A percentile compares a stretch with the other conserved stretches of the same genome.
Evolutionary conservation across 768 basidiomycete genomes (phyloP).

Genomic region (Brasilioporus rufonigricans): DNA sequence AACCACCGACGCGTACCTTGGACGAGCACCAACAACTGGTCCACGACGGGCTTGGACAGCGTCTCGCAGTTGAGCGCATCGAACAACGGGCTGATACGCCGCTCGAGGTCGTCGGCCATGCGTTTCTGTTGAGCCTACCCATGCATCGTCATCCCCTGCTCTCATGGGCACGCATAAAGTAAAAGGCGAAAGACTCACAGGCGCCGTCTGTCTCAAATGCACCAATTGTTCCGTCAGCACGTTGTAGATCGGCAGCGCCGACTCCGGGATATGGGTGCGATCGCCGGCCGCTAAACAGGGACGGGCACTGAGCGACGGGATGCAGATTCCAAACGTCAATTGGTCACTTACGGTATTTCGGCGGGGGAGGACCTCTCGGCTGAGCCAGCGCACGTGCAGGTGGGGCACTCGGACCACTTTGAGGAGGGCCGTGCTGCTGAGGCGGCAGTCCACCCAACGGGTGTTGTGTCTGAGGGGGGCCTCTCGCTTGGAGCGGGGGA

Average conservation of each 20-base stretch:
- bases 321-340: too few species aligned
- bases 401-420: conserved; percentile 24
- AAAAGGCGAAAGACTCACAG: conserved; percentile 48
- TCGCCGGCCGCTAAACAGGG: conserved; percentile 74
- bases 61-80: conserved; percentile 92
- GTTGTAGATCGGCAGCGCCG: conserved; percentile 60
- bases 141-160: neutral
- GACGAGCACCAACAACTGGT: conserved; percentile 67
- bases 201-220: conserved; percentile 68
- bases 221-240: conserved; percentile 62
- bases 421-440: conserved; percentile 31
- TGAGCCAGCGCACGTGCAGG: conserved; percentile 32
- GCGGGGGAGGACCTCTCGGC: conserved; percentile 40
- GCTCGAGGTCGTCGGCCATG: conserved; percentile 82
- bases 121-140: conserved; percentile 79
- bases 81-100: conserved; percentile 81
- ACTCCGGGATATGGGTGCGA: conserved; percentile 84
- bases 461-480: conserved; percentile 30
- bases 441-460: conserved; percentile 24
- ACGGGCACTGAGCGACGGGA: neutral
- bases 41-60: conserved; percentile 65
- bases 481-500: conserved; percentile 33
- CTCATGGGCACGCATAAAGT: too few species aligned
- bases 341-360: conserved; percentile 58
- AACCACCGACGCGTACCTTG: conserved; percentile 52